Base-by-base conservation (phyloP, 805 yeast species). In the Huiozyma naganishii region DNA sequence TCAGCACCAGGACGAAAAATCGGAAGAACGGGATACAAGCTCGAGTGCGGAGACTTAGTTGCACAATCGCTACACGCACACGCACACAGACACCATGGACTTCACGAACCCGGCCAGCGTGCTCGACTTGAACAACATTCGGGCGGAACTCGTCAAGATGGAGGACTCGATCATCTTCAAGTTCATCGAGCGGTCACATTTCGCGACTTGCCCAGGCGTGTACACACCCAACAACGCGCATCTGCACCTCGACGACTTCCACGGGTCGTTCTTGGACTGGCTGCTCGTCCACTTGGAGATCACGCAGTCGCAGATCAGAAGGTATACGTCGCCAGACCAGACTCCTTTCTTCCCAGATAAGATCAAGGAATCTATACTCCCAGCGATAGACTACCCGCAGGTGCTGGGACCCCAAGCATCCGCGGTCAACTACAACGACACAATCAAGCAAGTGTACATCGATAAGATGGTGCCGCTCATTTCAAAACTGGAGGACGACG, bases 301-400 rank as follows among this genome's bases (percentile, higher is more conserved):
- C 41, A 67, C 73, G 12, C 87, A 83, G 42, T 75, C 95, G 2
- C 92, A 84, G 61, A 72, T 89, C 32, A 76, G 98, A 57, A 73
- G 98, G 54, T 92, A 78, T 60, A 89, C 88, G 58, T 87, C 96
- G 0, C 97, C 97, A 0, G 97, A 92, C 62, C 96, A 92, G 63
- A 71, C 77, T 9, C 89, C 98, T 6, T 92, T 88, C 60, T 88
- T 81, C 68, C 94, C 95, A 3, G 68, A 76, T 29, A 69, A 72
- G 12, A 62, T 83, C 42, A 64, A 78, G 40, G 64, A 73, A 27
- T 80, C 95, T n/a, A 71, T 86, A 41, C 68, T 92, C 39, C 97
- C 97, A 4, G 69, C 83, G 13, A 68, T 88, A 37, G 68, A 81
- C 42, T 86, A 87, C 58, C 95, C 97, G 4, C 73, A 73, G 50